A percentile compares a stretch with the other conserved stretches of the same genome.
These are phyloP conservation scores for Pyronema domesticum DNA, from an alignment of 495 filamentous ascomycete species.

Conservation along the genomic window DNA sequence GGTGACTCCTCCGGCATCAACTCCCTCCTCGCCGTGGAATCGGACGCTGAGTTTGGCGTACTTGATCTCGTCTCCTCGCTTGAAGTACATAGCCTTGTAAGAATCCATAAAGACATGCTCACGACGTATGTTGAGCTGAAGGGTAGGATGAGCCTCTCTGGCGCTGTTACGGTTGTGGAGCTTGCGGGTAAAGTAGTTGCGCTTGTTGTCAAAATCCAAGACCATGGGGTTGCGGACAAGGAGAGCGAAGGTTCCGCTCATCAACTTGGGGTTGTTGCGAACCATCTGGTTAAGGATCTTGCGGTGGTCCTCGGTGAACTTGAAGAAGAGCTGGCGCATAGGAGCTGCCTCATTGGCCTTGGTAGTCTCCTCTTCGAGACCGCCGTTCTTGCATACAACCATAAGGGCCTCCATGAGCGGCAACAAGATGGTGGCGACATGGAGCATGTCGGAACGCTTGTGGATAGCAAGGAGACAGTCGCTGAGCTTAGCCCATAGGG, in stretches of 20 bases:
- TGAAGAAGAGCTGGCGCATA: slow-evolving; percentile 90
- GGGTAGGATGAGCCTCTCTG: slow-evolving; percentile 41
- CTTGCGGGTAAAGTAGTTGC: slow-evolving; percentile 92
- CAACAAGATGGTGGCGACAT: slow-evolving; percentile 85
- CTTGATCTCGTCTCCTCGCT: slow-evolving; percentile 86
- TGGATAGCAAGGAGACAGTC: slow-evolving; percentile 76
- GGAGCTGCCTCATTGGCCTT: slow-evolving; percentile 45
- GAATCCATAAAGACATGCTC: slow-evolving; percentile 97
- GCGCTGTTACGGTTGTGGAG: slow-evolving; percentile 61
- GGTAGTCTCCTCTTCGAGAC: slow-evolving; percentile 46
- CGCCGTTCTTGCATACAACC: slow-evolving; percentile 97
- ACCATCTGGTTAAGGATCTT: slow-evolving; percentile 98
- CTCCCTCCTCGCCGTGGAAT: slow-evolving; percentile 93
- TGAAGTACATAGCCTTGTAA: slow-evolving; percentile 90
- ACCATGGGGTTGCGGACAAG: slow-evolving; percentile 98
- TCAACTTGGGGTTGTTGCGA: slow-evolving; percentile 86
- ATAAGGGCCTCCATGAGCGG: slow-evolving; percentile 90
- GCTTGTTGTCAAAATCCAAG: slow-evolving; percentile 97
- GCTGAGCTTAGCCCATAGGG: slow-evolving; percentile 85
- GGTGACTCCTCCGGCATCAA: slow-evolving; percentile 94
- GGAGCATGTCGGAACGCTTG: slow-evolving; percentile 82
- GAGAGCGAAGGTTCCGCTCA: slow-evolving; percentile 92
- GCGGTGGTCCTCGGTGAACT: slow-evolving; percentile 92
- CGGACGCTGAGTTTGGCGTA: slow-evolving; percentile 94
- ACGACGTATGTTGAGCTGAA: slow-evolving; percentile 78